phyloP scores from a whole-genome alignment of 805 yeast genomes.

The Saccharomyces paradoxus region DNA sequence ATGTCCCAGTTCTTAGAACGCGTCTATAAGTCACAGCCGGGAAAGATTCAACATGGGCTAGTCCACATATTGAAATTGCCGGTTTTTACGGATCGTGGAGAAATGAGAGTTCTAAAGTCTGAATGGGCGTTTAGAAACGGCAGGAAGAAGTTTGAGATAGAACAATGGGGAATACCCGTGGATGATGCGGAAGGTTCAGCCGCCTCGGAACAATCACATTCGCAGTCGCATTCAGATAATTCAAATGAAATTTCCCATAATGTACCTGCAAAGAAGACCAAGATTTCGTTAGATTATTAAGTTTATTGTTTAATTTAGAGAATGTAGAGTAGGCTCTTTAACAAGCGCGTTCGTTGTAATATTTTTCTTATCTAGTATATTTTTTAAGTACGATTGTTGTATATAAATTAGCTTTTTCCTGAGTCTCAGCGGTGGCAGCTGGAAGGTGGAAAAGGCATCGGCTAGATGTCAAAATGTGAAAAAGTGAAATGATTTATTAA shows the following conservation, averaged over 20 bases:
- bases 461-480: not conserved
- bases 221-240: constrained; percentile 4
- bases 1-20: constrained; percentile 57
- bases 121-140: constrained; percentile 87
- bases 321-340: not conserved
- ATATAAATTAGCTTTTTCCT: not conserved
- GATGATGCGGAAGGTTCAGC: constrained; percentile 56
- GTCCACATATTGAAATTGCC: constrained; percentile 71
- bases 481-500: not conserved
- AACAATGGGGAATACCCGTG: constrained; percentile 95
- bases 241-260: not conserved
- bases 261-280: constrained; percentile 6
- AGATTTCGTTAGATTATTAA: constrained; percentile 11
- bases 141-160: constrained; percentile 72
- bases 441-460: not conserved
- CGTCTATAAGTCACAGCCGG: constrained; percentile 54
- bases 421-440: not conserved
- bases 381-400: not conserved
- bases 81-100: constrained; percentile 56
- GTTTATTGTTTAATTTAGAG: not conserved
- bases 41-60: constrained; percentile 77
- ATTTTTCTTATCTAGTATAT: not conserved
- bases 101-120: constrained; percentile 63
- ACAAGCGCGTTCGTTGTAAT: not conserved
- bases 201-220: not conserved